phyloP scores from a whole-genome alignment of 306 rosid species.

The Aeschynomene evenia region DNA sequence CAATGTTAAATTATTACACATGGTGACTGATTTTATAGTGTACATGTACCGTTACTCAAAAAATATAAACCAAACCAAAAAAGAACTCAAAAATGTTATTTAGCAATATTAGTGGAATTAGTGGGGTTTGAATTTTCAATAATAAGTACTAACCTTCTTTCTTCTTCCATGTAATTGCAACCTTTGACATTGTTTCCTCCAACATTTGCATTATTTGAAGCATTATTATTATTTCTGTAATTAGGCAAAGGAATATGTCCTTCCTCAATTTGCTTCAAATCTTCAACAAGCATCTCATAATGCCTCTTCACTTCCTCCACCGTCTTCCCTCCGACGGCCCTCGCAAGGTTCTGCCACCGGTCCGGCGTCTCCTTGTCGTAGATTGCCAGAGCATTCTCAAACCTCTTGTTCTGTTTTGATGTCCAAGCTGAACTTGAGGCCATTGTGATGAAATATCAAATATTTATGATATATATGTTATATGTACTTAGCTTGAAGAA shows the following conservation, averaged over 20 bases:
- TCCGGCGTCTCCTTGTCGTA: conserved; percentile 75
- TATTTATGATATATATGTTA: neutral
- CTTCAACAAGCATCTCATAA: conserved; percentile 71
- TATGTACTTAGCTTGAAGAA: neutral
- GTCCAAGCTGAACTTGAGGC: conserved; percentile 73
- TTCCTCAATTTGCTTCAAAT: conserved; percentile 66
- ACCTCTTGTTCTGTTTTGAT: conserved; percentile 69
- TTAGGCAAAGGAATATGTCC: conserved; percentile 78
- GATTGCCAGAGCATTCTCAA: conserved; percentile 82
- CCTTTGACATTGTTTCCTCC: conserved; percentile 27
- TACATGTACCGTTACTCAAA: too few relatives aligned
- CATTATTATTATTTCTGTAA: conserved; percentile 53
- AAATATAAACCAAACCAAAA: neutral
- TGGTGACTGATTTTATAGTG: too few relatives aligned
- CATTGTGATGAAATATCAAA: neutral
- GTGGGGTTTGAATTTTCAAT: neutral
- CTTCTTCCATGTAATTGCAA: conserved; percentile 48
- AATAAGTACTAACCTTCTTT: conserved; percentile 46
- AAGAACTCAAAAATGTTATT: neutral
- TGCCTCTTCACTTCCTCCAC: conserved; percentile 82
- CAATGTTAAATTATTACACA: too few relatives aligned
- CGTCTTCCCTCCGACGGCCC: conserved; percentile 81
- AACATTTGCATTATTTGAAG: conserved; percentile 1
- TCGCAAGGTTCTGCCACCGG: conserved; percentile 78
- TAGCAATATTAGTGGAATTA: neutral